Conservation (phyloP, 495 filamentous ascomycete species). For the Friedmanniomyces simplex region DNA sequence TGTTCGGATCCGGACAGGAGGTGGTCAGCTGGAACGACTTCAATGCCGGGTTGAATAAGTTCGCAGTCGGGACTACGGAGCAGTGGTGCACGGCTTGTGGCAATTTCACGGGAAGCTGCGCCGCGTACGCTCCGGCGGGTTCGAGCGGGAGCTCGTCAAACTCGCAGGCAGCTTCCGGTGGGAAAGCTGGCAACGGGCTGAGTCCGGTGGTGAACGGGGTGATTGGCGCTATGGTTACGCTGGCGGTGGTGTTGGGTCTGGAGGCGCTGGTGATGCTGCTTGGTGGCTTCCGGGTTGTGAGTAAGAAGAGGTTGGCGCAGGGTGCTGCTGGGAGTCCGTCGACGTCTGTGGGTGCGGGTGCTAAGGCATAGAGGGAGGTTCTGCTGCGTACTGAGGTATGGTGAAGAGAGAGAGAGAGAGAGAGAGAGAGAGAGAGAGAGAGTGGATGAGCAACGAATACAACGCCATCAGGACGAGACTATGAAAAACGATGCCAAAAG, state of each 20-base stretch:
- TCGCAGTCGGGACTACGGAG: slow-evolving; percentile 47
- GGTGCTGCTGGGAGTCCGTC: background rate
- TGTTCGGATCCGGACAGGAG: slow-evolving; percentile 48
- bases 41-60: slow-evolving; percentile 43
- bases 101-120: slow-evolving; percentile 51
- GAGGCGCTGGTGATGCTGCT: slow-evolving; percentile 39
- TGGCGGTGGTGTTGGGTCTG: slow-evolving; percentile 43
- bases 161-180: background rate
- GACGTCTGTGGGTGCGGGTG: background rate
- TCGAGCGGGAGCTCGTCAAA: background rate
- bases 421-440: no score
- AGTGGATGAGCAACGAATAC: no score
- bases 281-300: slow-evolving; percentile 32
- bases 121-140: slow-evolving; percentile 25
- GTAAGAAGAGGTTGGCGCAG: slow-evolving; percentile 27
- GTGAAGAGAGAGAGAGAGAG: no score
- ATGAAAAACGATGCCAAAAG: no score
- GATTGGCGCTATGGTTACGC: slow-evolving; percentile 53
- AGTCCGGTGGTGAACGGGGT: slow-evolving; percentile 39
- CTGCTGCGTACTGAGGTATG: no score
- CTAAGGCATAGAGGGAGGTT: background rate
- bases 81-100: slow-evolving; percentile 64
- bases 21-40: slow-evolving; percentile 56
- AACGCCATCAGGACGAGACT: no score
- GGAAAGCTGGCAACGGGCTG: slow-evolving; percentile 28